Conservation (phyloP, 2,329 filamentous ascomycete species). For the Cladobotryum protrusum region DNA sequence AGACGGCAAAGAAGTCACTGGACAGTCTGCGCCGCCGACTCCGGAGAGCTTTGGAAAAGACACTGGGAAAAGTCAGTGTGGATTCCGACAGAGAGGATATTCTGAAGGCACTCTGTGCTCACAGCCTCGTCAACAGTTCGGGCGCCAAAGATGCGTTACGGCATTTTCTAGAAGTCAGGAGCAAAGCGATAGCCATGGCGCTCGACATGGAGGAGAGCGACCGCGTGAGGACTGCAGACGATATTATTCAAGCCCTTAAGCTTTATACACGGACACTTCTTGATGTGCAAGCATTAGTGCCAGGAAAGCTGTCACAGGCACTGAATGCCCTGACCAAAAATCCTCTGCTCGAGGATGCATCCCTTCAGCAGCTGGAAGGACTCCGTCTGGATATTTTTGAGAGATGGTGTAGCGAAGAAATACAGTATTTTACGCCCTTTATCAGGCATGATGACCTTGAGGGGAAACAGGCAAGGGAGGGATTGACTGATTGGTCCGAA, state of each 20-base stretch:
- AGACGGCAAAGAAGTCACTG: constrained; percentile 58
- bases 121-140: constrained; percentile 74
- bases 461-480: constrained; percentile 51
- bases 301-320: constrained; percentile 63
- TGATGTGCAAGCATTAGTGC: constrained; percentile 70
- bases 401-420: constrained; percentile 75
- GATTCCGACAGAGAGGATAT: constrained; percentile 45
- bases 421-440: constrained; percentile 80
- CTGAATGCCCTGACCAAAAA: constrained; percentile 62
- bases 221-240: constrained; percentile 33
- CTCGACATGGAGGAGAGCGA: constrained; percentile 47
- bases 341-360: constrained; percentile 64
- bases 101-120: constrained; percentile 71
- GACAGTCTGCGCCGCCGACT: constrained; percentile 57
- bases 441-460: constrained; percentile 74
- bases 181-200: constrained; percentile 58
- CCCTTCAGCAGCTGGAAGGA: constrained; percentile 60
- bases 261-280: constrained; percentile 73
- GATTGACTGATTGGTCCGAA: constrained; percentile 58
- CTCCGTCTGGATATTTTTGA: constrained; percentile 72
- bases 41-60: constrained; percentile 60
- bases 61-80: constrained; percentile 58
- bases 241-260: constrained; percentile 59
- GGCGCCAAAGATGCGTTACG: constrained; percentile 71
- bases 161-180: constrained; percentile 70